Conservation (phyloP, 179 eudicot species). For the Patellifolia procumbens region DNA sequence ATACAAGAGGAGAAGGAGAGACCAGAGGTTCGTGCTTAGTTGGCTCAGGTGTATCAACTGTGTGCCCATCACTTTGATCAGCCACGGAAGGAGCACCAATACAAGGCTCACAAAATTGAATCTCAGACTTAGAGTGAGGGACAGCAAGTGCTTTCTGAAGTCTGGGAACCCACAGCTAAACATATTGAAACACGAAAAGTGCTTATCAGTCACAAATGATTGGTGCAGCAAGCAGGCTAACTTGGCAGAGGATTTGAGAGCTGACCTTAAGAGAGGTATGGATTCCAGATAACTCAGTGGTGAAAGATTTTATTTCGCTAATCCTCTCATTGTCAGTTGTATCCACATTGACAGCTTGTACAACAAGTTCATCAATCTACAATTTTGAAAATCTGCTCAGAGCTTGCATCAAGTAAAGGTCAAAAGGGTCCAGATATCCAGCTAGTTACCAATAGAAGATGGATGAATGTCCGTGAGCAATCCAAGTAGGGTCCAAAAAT, state of each 20-base stretch:
- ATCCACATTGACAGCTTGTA: conserved; percentile 56
- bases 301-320: conserved; percentile 64
- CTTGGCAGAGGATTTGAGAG: conserved; percentile 11
- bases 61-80: no score
- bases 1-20: no score
- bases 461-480: neutral
- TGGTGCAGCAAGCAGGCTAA: neutral
- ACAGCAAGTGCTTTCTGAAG: conserved; percentile 53
- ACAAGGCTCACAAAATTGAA: conserved; percentile 29
- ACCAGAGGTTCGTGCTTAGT: no score
- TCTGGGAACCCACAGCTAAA: conserved; percentile 84
- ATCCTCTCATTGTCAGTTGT: conserved; percentile 35
- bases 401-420: neutral
- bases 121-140: conserved; percentile 34
- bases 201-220: neutral
- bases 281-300: conserved; percentile 53
- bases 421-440: neutral
- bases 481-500: no score
- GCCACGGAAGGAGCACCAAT: no score
- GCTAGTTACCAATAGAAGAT: neutral
- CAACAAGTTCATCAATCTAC: conserved; percentile 93
- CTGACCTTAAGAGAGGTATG: conserved; percentile 64
- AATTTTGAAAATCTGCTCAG: neutral
- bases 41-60: no score
- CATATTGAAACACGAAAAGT: conserved; percentile 2